phyloP scores from a whole-genome alignment of 305 asterid genomes.

The Fraxinus greggii region DNA sequence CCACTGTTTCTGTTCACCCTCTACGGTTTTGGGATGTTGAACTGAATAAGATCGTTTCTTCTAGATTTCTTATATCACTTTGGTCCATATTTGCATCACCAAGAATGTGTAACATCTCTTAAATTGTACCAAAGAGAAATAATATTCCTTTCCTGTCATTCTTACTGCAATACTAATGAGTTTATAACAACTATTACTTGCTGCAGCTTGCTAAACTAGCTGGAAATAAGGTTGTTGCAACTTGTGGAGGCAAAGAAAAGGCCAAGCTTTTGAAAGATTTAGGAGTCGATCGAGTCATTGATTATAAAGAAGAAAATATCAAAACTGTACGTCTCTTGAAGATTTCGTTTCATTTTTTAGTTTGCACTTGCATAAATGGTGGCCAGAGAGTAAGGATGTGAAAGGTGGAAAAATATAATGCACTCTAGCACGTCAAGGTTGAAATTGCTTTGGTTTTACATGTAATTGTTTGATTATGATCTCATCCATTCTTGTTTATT shows the following conservation, averaged over 20 bases:
- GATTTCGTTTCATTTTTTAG: background rate
- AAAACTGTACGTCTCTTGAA: constrained; percentile 55
- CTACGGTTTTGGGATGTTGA: background rate
- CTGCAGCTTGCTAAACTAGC: constrained; percentile 91
- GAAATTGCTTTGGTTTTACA: constrained; percentile 10
- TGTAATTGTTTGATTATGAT: background rate
- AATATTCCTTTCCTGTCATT: background rate
- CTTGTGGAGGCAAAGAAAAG: constrained; percentile 95
- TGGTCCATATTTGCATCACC: background rate
- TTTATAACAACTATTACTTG: constrained; percentile 26
- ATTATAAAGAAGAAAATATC: constrained; percentile 74
- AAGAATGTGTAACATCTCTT: background rate
- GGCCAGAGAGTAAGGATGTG: background rate
- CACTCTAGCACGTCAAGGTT: constrained; percentile 1
- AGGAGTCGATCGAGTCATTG: constrained; percentile 90
- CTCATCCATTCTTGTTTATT: background rate
- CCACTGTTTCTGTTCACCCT: background rate
- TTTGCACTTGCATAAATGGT: background rate
- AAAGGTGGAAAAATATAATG: background rate
- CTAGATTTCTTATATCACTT: background rate
- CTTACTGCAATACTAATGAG: constrained; percentile 9
- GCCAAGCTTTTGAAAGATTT: constrained; percentile 78
- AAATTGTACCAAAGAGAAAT: background rate
- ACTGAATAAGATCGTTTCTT: constrained; percentile 11
- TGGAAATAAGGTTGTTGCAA: constrained; percentile 88